Evolutionary conservation across 768 basidiomycete genomes (phyloP), one percentile per base, ranked within the genome.

Genomic region (Hysterangium stoloniferum): DNA sequence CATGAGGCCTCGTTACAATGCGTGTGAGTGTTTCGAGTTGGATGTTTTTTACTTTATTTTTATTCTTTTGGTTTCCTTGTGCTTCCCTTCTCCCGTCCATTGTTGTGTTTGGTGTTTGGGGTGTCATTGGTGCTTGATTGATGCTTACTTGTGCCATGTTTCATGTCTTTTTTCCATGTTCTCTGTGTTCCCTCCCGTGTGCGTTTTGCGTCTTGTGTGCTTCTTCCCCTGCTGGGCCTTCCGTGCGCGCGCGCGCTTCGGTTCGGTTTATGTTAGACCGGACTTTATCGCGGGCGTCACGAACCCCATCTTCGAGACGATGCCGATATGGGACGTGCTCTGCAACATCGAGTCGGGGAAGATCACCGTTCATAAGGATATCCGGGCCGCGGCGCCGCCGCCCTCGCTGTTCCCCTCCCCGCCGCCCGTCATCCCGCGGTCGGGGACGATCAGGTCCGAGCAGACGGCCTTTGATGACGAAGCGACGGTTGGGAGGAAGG

Each of bases 271-370:
- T 32, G 7, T 33, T 56, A 92, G 91, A 33, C 83, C 87, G 4
- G 95, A 90, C 11, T 99, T 84, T 62, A 93, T 99, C 46, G 96
- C 94, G 8, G 96, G 96, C 1, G 95, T 98, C 2, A 94, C 90
- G 1, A 99, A 99, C 60, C 96, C 94, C 2, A 92, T 97, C 40
- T 97, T 97, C 66, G 91, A 95, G 60, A 73, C 84, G 1, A 78
- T 85, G 0, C 80, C 83, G 0, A 75, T 79, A 11, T 99, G 96
- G 96, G 96, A 99, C 64, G 71, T 99, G 6, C 71, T 97, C 34
- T 87, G 95, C 64, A 92, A 98, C 62, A 82, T 97, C 54, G 85
- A 89, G 42, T 79, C 82, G 0, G 90, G 90, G 8, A 82, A 79
- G 32, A 88, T 99, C 52, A 82, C 82, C 2, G 84, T 98, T 12